Base-by-base conservation (phyloP, 2,329 filamentous ascomycete genomes). In the Ceratocystis harringtonii region DNA sequence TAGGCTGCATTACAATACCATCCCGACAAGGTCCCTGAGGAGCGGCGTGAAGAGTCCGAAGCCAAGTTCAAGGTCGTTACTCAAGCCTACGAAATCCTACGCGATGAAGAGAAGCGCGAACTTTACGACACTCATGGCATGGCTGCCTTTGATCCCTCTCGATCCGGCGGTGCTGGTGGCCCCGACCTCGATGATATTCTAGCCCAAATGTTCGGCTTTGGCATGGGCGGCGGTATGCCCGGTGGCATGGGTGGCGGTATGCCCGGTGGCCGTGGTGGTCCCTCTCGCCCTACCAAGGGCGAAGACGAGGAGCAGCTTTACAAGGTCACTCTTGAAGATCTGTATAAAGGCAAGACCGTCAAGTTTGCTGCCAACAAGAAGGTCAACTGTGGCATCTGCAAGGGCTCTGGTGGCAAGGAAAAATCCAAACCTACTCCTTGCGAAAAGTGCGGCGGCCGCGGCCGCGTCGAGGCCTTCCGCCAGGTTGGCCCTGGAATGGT, bases 331-430 rank as follows among this genome's bases (percentile, higher is more conserved):
- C 78, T 99, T 67, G 94, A 97, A 75, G 94, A 99, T 76, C 81
- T 99, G 41, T 99, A 97, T 82, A 96, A 95, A 78, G 94, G 94
- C 72, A 96, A 97, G 81, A 96, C 94, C 0, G 94, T 95, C 73
- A 94, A 95, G 77, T 96, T 99, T 74, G 68, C 90, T 7, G 94
- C 89, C 72, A 95, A 92, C 72, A 97, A 97, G 79, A 92, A 96
- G 73, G 83, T 96, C 68, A 80, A 96, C 68, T 99, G 94, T 77
- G 81, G 81, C 67, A 82, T 85, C 71, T 99, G 94, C 79, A 92
- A 92, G 74, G 94, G 94, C 57, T 84, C 81, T 60, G 94, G 94
- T 50, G 94, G 89, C 69, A 96, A 95, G 76, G 89, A 95, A 68
- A 95, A 92, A 77, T 88, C 90, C 64, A 95, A 94, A 78, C 79